Percentiles rank a stretch among this genome's conserved stretches.
Conservation (phyloP, 2,329 filamentous ascomycete genomes). For the Alternaria conjuncta region DNA sequence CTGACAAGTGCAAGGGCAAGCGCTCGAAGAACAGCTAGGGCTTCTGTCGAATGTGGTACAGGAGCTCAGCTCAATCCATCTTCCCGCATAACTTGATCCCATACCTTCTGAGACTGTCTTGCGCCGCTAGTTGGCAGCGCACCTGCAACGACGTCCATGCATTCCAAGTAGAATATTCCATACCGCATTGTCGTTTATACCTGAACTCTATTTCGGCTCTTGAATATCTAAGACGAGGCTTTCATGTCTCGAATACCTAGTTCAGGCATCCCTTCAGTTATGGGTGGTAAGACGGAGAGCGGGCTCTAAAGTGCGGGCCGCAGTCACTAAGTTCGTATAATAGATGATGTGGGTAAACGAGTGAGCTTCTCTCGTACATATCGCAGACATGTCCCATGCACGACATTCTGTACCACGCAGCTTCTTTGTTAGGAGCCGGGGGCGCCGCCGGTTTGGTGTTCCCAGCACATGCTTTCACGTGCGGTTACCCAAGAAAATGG, state of each 20-base stretch:
- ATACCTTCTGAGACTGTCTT: neutral
- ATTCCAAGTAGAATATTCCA: neutral
- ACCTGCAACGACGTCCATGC: neutral
- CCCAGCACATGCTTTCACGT: neutral
- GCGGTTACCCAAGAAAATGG: neutral
- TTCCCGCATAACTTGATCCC: neutral
- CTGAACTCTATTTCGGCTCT: neutral
- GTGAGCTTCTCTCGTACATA: neutral
- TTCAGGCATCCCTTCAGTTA: neutral
- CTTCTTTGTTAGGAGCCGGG: neutral
- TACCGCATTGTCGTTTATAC: neutral
- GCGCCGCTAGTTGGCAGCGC: neutral
- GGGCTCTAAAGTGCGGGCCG: constrained; percentile 7
- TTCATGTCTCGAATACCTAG: neutral
- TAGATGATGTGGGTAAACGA: neutral
- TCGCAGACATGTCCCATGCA: neutral
- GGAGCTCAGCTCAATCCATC: neutral
- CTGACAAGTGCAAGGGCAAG: neutral
- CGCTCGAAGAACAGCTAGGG: neutral
- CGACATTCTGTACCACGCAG: neutral
- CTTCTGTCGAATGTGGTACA: neutral
- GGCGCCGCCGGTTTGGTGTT: neutral
- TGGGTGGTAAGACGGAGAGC: neutral
- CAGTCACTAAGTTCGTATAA: neutral
- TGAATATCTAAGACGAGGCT: neutral